Evolutionary conservation across 139 green algal genomes (phyloP).

Genomic region (Zygnema cylindricum): DNA sequence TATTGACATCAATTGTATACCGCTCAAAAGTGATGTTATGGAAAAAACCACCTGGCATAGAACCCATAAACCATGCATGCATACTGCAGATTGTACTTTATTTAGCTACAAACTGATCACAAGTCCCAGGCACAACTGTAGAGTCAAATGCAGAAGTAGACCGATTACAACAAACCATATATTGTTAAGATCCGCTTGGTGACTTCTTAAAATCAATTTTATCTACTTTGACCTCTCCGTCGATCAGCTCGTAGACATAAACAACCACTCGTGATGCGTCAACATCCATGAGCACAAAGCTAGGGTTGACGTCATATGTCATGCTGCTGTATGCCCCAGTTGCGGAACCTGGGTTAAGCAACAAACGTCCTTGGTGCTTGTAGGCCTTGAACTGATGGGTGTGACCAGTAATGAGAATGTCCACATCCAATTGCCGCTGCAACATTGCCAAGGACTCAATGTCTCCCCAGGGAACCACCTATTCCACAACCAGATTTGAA

Average conservation of each 20-base stretch:
- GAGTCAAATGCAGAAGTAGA: too few species aligned
- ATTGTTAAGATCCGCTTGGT: background rate
- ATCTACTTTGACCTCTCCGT: slow-evolving; percentile 64
- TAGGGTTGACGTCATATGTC: slow-evolving; percentile 68
- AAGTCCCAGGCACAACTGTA: too few species aligned
- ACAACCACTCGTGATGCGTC: slow-evolving; percentile 80
- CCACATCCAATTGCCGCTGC: slow-evolving; percentile 83
- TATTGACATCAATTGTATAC: too few species aligned
- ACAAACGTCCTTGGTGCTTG: slow-evolving; percentile 76
- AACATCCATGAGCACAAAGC: slow-evolving; percentile 96
- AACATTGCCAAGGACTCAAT: slow-evolving; percentile 78
- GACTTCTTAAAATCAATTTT: slow-evolving; percentile 63
- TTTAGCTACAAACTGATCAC: too few species aligned
- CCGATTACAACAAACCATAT: too few species aligned
- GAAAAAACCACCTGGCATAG: too few species aligned
- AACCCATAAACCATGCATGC: too few species aligned
- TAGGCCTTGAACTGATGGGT: slow-evolving; percentile 84
- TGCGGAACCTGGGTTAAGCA: slow-evolving; percentile 92
- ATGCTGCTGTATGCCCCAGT: slow-evolving; percentile 82
- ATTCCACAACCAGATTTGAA: background rate
- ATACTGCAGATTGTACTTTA: too few species aligned
- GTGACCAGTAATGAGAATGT: slow-evolving; percentile 93
- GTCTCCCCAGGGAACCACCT: slow-evolving; percentile 85
- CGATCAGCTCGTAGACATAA: slow-evolving; percentile 93
- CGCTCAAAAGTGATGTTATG: too few species aligned